Base-by-base conservation (phyloP, 345 rosid genomes). In the Salix caprea region DNA sequence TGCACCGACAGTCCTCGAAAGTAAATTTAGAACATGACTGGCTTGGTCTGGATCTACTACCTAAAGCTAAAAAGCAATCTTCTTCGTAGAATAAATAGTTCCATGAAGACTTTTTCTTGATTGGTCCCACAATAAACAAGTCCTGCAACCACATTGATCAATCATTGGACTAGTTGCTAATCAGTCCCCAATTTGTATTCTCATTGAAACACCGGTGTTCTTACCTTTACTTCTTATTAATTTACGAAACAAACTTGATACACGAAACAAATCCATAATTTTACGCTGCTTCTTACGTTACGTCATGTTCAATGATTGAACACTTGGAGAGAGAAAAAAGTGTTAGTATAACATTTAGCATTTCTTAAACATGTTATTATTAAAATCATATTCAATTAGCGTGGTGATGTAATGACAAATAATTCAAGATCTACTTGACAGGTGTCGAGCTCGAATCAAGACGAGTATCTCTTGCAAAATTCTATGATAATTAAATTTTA, bases 391-490 rank as follows among this genome's bases (percentile, higher is more conserved):
- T 1, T 36, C 1, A 5, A 36, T 5, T 1, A 36, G 1, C 1
- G 7, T 5, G 37, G 7, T 5, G 37, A 36, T 5, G 0, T 36
- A 5, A 34, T 34, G 6, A 34, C 0, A 34, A 34, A 34, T 0
- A 34, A 5, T 4, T 34, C 1, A 5, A 4, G 6, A 34, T 34
- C 1, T 32, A 0, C 0, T 0, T 32, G 0, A 0, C 4, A 32
- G 34, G 4, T 32, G 36, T 4, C 0, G 36, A 34, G 5, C 6
- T 34, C 5, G 36, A 34, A 34, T 34, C 5, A 32, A 32, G 0
- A 32, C 0, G 4, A 0, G 0, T 32, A 32, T 32, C 0, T 32
- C 0, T 32, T 4, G 5, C 0, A 32, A 32, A 4, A 32, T 0
- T 0, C 0, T 34, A 0, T 34, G 36, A 34, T 0, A 34, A 36